These are phyloP conservation scores for Amanita thiersii DNA, from an alignment of 768 basidiomycete species.

Conservation along the genomic window DNA sequence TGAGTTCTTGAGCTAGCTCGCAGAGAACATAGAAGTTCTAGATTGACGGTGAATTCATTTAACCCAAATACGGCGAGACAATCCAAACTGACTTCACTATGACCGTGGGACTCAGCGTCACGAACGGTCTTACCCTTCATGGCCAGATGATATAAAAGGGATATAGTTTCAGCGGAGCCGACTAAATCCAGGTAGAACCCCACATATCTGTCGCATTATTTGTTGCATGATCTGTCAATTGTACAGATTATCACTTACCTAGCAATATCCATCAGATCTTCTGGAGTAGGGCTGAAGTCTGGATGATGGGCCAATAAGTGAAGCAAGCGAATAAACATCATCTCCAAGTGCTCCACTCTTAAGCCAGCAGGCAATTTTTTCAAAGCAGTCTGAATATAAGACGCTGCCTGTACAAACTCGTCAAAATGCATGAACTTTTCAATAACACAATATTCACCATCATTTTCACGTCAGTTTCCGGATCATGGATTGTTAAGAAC, in stretches of 20 bases:
- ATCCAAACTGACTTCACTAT: conserved; percentile 51
- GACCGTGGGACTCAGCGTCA: conserved; percentile 59
- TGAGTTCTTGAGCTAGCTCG: conserved; percentile 84
- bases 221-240: conserved; percentile 4
- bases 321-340: conserved; percentile 78
- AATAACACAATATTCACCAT: conserved; percentile 36
- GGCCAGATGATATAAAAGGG: conserved; percentile 77
- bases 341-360: conserved; percentile 64
- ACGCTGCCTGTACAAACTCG: conserved; percentile 34
- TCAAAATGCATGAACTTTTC: conserved; percentile 10
- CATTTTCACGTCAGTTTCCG: conserved; percentile 70
- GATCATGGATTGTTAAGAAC: conserved; percentile 87
- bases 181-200: conserved; percentile 81
- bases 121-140: conserved; percentile 80
- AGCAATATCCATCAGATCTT: conserved; percentile 69
- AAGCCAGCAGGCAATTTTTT: conserved; percentile 38
- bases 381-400: conserved; percentile 45
- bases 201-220: conserved; percentile 55
- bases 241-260: conserved; percentile 44
- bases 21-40: conserved; percentile 85
- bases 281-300: conserved; percentile 66
- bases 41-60: neutral
- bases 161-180: conserved; percentile 72
- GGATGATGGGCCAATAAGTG: conserved; percentile 92
- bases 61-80: neutral